Conservation (phyloP, 345 rosid genomes). For the Euclidium syriacum region DNA sequence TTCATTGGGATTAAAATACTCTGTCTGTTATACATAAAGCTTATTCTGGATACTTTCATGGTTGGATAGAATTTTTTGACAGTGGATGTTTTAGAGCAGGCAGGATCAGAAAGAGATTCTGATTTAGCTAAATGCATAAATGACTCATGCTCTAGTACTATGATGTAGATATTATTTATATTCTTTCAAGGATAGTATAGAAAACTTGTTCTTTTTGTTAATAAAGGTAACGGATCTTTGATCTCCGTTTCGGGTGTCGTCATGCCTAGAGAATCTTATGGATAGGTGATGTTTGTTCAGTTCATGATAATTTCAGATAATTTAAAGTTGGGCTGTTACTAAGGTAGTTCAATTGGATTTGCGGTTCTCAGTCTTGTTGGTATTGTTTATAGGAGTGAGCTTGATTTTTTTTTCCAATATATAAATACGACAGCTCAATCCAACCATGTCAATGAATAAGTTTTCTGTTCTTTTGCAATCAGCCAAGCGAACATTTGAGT, state of each 20-base stretch:
- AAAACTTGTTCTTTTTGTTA: slow-evolving; percentile 5
- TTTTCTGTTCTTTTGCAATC: not conserved
- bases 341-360: not conserved
- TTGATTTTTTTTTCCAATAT: not conserved
- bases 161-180: not conserved
- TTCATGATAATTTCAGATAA: slow-evolving; percentile 2
- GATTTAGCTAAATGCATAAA: not conserved
- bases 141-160: not conserved
- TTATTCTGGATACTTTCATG: not conserved
- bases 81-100: slow-evolving; percentile 8
- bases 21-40: slow-evolving; percentile 2
- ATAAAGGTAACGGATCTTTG: slow-evolving; percentile 4
- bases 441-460: not conserved
- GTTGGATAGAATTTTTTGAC: not conserved
- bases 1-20: not conserved
- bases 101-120: slow-evolving; percentile 5
- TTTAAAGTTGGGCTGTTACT: not conserved
- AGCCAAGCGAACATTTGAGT: slow-evolving; percentile 11
- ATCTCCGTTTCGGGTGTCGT: not conserved
- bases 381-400: not conserved
- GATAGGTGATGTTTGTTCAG: slow-evolving; percentile 21
- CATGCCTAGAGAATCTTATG: slow-evolving; percentile 12
- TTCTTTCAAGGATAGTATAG: not conserved
- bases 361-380: slow-evolving; percentile 1
- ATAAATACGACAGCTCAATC: not conserved